Conservation (phyloP, 768 basidiomycete genomes). For the Kwoniella europaea region DNA sequence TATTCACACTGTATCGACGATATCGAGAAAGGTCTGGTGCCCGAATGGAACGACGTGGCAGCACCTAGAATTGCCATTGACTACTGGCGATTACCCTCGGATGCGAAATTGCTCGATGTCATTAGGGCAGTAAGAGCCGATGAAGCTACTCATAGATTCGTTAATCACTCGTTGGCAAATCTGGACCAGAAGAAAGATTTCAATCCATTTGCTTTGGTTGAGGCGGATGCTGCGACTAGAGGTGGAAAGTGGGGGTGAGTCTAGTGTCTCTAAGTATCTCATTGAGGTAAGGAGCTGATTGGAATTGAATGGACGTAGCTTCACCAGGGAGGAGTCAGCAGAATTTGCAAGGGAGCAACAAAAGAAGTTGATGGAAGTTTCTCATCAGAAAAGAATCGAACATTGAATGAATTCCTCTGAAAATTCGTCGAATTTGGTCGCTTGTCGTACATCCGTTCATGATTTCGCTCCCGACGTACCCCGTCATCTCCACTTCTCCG, state of each 20-base stretch:
- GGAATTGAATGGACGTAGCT: constrained; percentile 35
- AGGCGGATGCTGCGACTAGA: constrained; percentile 84
- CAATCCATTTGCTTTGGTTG: constrained; percentile 73
- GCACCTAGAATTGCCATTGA: constrained; percentile 91
- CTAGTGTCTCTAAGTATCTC: neutral
- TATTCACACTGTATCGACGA: constrained; percentile 86
- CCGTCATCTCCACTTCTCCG: too few relatives aligned
- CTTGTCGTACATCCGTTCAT: too few relatives aligned
- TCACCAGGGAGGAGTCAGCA: constrained; percentile 58
- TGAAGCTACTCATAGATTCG: constrained; percentile 87
- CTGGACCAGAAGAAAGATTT: constrained; percentile 75
- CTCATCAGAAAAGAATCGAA: constrained; percentile 1
- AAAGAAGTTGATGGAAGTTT: constrained; percentile 28
- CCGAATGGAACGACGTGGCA: constrained; percentile 67
- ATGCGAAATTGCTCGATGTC: constrained; percentile 71
- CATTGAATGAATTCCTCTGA: neutral
- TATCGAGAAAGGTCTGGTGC: constrained; percentile 62
- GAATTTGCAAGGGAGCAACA: constrained; percentile 55
- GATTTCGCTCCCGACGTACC: too few relatives aligned
- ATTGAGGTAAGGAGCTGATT: neutral
- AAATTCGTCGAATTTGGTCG: neutral
- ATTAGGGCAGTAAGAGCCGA: constrained; percentile 91
- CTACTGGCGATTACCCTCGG: constrained; percentile 67
- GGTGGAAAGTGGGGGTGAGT: constrained; percentile 75
- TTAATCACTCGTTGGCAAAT: constrained; percentile 94